These are phyloP conservation scores for Mitragyna speciosa DNA, from an alignment of 257 asterid species.

Conservation along the genomic window DNA sequence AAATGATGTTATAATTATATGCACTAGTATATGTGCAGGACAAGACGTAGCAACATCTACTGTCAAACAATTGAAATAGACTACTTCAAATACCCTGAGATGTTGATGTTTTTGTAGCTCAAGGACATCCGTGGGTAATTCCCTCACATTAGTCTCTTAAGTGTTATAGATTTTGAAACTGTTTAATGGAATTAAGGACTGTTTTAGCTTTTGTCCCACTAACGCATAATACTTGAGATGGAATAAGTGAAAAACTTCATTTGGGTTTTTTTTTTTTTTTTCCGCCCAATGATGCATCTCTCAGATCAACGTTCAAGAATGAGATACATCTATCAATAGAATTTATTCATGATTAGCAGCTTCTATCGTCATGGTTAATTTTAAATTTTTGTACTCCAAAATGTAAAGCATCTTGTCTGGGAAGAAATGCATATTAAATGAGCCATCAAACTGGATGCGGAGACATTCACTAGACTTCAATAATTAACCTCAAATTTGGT, in stretches of 20 bases:
- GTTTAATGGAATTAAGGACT: slow-evolving; percentile 23
- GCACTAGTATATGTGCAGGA: no score
- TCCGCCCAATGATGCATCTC: slow-evolving; percentile 2
- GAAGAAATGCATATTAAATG: no score
- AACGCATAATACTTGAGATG: slow-evolving; percentile 27
- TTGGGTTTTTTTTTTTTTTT: slow-evolving; percentile 11
- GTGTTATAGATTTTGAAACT: slow-evolving; percentile 24
- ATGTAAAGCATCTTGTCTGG: no score
- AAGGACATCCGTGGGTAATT: slow-evolving; percentile 24
- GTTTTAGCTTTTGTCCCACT: slow-evolving; percentile 15
- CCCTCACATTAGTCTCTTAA: slow-evolving; percentile 18
- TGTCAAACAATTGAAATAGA: no score
- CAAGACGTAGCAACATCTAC: no score
- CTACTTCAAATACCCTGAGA: slow-evolving; percentile 9
- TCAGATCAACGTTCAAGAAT: slow-evolving; percentile 22
- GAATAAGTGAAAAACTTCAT: slow-evolving; percentile 14
- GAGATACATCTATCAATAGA: no score
- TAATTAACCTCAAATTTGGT: background rate
- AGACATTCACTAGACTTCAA: background rate
- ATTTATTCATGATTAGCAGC: no score
- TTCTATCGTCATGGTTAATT: no score
- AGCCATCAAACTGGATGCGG: background rate
- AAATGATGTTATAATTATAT: no score
- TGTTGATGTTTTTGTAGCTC: slow-evolving; percentile 19
- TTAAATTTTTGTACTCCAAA: no score